Base-by-base conservation (phyloP, 345 rosid species). In the Aurinia saxatilis region DNA sequence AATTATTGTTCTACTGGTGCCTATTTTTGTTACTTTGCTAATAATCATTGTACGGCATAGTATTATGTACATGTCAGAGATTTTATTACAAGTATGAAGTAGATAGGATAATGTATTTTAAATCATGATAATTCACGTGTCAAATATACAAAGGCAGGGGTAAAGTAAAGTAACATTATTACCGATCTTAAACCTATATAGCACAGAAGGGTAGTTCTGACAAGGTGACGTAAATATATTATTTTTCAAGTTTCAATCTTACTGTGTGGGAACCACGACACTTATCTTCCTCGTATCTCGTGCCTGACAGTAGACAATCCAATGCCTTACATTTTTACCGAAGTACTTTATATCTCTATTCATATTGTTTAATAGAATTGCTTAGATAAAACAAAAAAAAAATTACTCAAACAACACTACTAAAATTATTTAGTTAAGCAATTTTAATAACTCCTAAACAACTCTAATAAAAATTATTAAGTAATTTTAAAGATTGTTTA, bases 201-300 rank as follows among this genome's bases (percentile, higher is more conserved):
- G 30, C 41, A 50, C 44, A 48, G 18, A 19, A 47, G 17, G 49
- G 44, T 17, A 16, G 49, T 38, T 66, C 71, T 48, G 71, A 31
- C 60, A 64, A 40, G 5, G 42, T 64, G 72, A 67, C 59, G 46
- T 58, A 17, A 37, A 12, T 7, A 29, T 8, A 27, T 19, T 44
- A 23, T 38, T 11, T 16, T 23, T 12, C 54, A 34, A 48, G 62
- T 21, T 44, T 27, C 12, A 15, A 23, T 7, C 27, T 34, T 33
- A 17, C 35, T 15, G 47, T 18, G 49, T 14, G 34, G 25, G 64
- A 30, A 10, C 71, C 33, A 15, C n/a, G n/a, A n/a, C n/a, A 15
- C 31, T 50, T 51, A 40, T 31, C 52, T 50, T 58, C 65, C 66
- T 67, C 45, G 66, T 50, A 14, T 33, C 6, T 8, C 31, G 65